Conservation (phyloP, 345 rosid species). For the Eutrema japonicum region DNA sequence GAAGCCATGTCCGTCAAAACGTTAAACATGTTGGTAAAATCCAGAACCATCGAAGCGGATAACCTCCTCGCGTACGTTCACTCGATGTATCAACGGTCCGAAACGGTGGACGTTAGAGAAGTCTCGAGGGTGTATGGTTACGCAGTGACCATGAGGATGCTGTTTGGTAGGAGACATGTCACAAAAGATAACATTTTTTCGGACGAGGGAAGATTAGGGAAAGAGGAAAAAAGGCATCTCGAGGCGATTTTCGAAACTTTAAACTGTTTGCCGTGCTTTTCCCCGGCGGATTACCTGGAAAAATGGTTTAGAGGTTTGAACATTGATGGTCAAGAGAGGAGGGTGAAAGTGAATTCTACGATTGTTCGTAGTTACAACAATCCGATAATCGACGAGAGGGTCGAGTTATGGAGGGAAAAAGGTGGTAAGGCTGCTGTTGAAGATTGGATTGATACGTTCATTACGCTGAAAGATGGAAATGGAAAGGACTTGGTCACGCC, state of each 20-base stretch:
- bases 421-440: slow-evolving; percentile 38
- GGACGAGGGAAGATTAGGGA: slow-evolving; percentile 35
- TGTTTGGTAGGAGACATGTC: slow-evolving; percentile 39
- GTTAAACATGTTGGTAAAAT: slow-evolving; percentile 37
- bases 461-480: slow-evolving; percentile 38
- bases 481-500: slow-evolving; percentile 40
- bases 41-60: slow-evolving; percentile 55
- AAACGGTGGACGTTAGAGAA: slow-evolving; percentile 29
- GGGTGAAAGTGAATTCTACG: not conserved
- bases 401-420: slow-evolving; percentile 38
- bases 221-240: slow-evolving; percentile 31
- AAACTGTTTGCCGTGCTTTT: slow-evolving; percentile 29
- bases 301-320: slow-evolving; percentile 41
- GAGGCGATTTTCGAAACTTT: slow-evolving; percentile 34
- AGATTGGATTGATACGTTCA: slow-evolving; percentile 44
- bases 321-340: slow-evolving; percentile 51
- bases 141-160: slow-evolving; percentile 38
- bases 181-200: not conserved
- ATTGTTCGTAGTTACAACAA: slow-evolving; percentile 45
- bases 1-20: slow-evolving; percentile 38
- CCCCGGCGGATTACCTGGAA: slow-evolving; percentile 23
- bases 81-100: slow-evolving; percentile 42
- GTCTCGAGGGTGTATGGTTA: slow-evolving; percentile 39
- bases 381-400: slow-evolving; percentile 47
- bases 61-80: slow-evolving; percentile 48